phyloP scores from a whole-genome alignment of 352 stramenopile genomes.

The Phytophthora parvispora region DNA sequence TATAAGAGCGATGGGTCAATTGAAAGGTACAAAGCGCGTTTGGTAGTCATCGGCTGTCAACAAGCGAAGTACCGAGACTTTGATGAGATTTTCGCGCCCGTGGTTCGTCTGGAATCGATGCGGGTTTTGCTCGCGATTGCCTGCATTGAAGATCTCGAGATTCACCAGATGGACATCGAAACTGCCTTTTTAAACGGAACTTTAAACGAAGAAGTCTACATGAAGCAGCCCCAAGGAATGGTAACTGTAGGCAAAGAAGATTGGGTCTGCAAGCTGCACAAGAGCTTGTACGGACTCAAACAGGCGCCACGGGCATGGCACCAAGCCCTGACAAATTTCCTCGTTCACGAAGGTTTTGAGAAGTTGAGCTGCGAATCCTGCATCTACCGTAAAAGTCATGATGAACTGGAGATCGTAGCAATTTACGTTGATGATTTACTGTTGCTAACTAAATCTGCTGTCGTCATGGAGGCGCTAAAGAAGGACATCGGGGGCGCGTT shows the following conservation, averaged over 20 bases:
- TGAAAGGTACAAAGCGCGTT: not conserved
- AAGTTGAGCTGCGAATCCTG: constrained; percentile 12
- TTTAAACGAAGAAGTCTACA: constrained; percentile 31
- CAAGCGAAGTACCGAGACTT: not conserved
- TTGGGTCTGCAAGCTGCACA: constrained; percentile 20
- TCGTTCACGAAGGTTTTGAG: constrained; percentile 3
- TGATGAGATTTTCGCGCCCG: constrained; percentile 2
- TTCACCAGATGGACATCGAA: constrained; percentile 39
- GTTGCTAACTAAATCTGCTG: not conserved
- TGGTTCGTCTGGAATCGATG: constrained; percentile 1
- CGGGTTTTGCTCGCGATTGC: constrained; percentile 4
- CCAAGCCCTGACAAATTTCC: not conserved
- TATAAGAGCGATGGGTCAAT: not conserved
- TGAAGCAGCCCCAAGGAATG: constrained; percentile 23
- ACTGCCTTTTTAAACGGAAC: constrained; percentile 28
- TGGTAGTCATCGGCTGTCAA: not conserved
- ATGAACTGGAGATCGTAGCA: not conserved
- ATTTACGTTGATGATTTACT: constrained; percentile 33
- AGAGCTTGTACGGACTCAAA: constrained; percentile 26
- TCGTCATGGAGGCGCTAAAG: not conserved
- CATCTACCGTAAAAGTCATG: not conserved
- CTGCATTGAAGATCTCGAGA: constrained; percentile 16
- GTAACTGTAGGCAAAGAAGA: constrained; percentile 2
- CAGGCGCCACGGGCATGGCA: constrained; percentile 14
- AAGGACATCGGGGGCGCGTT: not conserved